Evolutionary conservation across 371 early-diverging fungal species (phyloP).

Genomic region (Rhizomucor miehei): DNA sequence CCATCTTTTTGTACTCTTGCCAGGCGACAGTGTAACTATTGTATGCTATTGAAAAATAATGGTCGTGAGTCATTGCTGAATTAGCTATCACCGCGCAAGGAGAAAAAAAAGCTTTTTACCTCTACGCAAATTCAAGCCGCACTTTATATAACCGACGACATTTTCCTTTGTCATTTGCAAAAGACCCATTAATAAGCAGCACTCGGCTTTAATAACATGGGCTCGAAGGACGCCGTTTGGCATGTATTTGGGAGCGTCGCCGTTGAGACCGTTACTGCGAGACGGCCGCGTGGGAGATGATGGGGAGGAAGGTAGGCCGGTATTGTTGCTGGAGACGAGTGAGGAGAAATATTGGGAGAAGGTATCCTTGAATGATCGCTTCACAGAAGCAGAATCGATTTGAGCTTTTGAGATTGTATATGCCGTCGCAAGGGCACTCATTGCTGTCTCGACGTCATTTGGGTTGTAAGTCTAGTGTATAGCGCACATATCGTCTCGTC

Average conservation of each 20-base stretch:
- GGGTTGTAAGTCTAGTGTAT: constrained; percentile 32
- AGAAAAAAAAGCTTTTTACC: constrained; percentile 31
- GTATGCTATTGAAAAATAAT: constrained; percentile 24
- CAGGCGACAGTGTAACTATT: constrained; percentile 46
- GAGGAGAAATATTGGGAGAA: constrained; percentile 35
- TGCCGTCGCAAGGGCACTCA: constrained; percentile 34
- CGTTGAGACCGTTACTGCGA: constrained; percentile 13
- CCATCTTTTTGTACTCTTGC: constrained; percentile 51
- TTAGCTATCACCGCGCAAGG: neutral
- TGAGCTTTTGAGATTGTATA: constrained; percentile 44
- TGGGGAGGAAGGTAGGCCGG: constrained; percentile 27
- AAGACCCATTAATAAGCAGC: constrained; percentile 53
- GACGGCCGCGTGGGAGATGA: constrained; percentile 17
- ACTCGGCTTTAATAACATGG: constrained; percentile 59
- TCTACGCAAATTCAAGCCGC: constrained; percentile 57
- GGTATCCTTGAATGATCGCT: constrained; percentile 36
- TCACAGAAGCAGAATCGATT: constrained; percentile 29
- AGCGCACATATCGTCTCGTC: neutral
- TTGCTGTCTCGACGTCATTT: constrained; percentile 31
- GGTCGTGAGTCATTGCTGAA: neutral
- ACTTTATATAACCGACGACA: constrained; percentile 57
- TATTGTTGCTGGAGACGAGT: constrained; percentile 19
- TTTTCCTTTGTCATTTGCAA: constrained; percentile 56
- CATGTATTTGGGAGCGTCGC: constrained; percentile 30
- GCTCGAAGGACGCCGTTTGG: constrained; percentile 60